Conservation (phyloP, 2,329 filamentous ascomycete genomes). For the Diaporthe citri region DNA sequence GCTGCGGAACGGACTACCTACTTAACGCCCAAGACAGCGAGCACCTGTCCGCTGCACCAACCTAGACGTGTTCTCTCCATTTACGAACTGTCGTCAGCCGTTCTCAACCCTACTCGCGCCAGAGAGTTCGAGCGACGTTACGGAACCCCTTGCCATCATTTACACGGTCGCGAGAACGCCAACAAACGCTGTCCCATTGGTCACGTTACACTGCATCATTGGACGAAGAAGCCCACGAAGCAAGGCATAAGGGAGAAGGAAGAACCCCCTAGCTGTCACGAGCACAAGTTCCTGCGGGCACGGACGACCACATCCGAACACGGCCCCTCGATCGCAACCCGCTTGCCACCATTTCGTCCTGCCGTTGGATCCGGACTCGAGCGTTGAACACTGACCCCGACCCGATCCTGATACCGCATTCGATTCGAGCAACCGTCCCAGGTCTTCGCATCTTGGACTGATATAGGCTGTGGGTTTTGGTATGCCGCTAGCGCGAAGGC, state of each 20-base stretch:
- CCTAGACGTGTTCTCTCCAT: background rate
- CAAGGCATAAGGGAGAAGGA: conserved; percentile 3
- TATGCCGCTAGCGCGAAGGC: conserved; percentile 32
- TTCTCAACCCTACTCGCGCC: background rate
- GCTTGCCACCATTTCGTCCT: conserved; percentile 15
- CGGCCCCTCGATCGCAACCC: conserved; percentile 22
- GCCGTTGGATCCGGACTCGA: conserved; percentile 17
- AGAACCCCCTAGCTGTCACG: conserved; percentile 11
- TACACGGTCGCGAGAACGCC: background rate
- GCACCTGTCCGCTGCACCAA: conserved; percentile 6
- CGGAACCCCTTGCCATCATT: conserved; percentile 15
- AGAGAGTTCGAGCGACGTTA: background rate
- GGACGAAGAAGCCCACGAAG: conserved; percentile 19
- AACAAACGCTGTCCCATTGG: conserved; percentile 11
- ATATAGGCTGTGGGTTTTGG: conserved; percentile 24
- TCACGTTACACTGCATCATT: conserved; percentile 30
- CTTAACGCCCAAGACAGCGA: conserved; percentile 14
- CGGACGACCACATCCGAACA: conserved; percentile 16
- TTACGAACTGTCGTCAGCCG: background rate
- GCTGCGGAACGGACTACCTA: conserved; percentile 8
- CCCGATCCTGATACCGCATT: conserved; percentile 12
- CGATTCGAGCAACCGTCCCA: conserved; percentile 18
- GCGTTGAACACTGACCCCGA: conserved; percentile 2
- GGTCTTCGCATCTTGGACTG: conserved; percentile 22
- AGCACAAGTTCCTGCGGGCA: conserved; percentile 33